Conservation (phyloP, 306 rosid genomes). For the Corylus americana region DNA sequence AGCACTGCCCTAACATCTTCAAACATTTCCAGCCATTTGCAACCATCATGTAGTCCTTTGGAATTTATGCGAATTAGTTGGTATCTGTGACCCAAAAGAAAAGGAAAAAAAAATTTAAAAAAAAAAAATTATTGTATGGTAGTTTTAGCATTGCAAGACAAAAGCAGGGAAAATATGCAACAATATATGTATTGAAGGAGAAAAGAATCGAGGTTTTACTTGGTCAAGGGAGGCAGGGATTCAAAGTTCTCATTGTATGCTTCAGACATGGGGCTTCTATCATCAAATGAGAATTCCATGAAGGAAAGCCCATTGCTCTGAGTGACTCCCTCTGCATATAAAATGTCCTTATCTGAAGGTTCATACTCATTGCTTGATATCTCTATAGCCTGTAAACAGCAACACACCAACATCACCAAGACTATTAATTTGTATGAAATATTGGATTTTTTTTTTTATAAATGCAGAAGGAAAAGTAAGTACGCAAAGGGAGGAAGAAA, state of each 20-base stretch:
- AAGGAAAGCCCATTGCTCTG: constrained; percentile 83
- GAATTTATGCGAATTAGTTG: constrained; percentile 76
- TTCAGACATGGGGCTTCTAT: constrained; percentile 83
- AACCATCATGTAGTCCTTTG: constrained; percentile 76
- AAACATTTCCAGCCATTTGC: constrained; percentile 92
- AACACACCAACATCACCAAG: constrained; percentile 11
- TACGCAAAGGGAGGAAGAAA: no score
- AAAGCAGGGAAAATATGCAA: constrained; percentile 14
- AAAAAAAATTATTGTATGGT: not conserved
- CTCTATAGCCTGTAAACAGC: constrained; percentile 70
- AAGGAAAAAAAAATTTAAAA: not conserved
- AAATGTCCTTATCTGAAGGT: constrained; percentile 76
- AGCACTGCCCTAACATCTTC: constrained; percentile 79
- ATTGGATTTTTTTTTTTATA: no score
- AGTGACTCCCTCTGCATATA: constrained; percentile 88
- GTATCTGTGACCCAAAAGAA: constrained; percentile 51
- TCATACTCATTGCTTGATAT: constrained; percentile 92
- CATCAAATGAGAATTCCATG: constrained; percentile 85
- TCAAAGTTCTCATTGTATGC: constrained; percentile 64
- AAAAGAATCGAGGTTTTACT: constrained; percentile 50
- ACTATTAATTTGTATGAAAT: not conserved
- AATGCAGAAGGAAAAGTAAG: no score
- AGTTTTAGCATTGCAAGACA: constrained; percentile 24
- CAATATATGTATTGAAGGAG: not conserved
- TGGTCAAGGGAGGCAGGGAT: constrained; percentile 57